Percentiles rank a stretch among this genome's conserved stretches.
phyloP scores from a whole-genome alignment of 2,329 filamentous ascomycete species.

The Venturia oleaginea region DNA sequence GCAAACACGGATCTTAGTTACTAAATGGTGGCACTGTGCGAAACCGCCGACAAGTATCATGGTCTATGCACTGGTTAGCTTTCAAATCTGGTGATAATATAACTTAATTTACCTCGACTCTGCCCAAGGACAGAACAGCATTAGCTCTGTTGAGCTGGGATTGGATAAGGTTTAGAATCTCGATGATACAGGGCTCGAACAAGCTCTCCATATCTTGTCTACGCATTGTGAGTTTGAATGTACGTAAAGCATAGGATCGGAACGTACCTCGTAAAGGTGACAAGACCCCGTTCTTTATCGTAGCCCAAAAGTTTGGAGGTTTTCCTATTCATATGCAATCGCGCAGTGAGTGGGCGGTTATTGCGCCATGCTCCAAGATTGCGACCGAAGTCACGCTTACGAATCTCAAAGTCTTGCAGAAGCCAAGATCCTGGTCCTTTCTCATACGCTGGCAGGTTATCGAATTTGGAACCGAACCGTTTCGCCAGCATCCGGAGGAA shows the following conservation, averaged over 20 bases:
- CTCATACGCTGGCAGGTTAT: slow-evolving; percentile 18
- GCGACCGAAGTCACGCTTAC: slow-evolving; percentile 24
- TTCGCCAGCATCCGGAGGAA: slow-evolving; percentile 24
- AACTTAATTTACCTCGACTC: neutral
- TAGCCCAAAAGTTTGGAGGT: neutral
- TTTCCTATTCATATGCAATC: no score
- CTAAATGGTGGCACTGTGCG: neutral
- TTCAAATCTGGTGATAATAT: neutral
- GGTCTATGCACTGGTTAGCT: neutral
- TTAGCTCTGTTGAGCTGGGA: neutral
- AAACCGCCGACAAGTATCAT: neutral
- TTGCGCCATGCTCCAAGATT: neutral
- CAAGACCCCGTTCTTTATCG: slow-evolving; percentile 6
- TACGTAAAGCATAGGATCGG: no score
- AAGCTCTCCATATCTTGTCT: slow-evolving; percentile 11
- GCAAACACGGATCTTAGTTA: neutral
- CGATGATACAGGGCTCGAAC: neutral
- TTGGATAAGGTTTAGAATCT: neutral
- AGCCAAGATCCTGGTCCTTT: slow-evolving; percentile 25
- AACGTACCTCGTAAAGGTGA: slow-evolving; percentile 14
- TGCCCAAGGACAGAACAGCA: neutral
- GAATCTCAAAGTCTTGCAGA: slow-evolving; percentile 26
- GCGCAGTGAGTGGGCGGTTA: no score
- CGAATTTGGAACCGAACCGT: slow-evolving; percentile 24
- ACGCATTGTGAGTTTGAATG: slow-evolving; percentile 5